A percentile compares a stretch with the other conserved stretches of the same genome.
Evolutionary conservation across 2,329 filamentous ascomycete genomes (phyloP).

Genomic region (Penicillium brevicompactum): DNA sequence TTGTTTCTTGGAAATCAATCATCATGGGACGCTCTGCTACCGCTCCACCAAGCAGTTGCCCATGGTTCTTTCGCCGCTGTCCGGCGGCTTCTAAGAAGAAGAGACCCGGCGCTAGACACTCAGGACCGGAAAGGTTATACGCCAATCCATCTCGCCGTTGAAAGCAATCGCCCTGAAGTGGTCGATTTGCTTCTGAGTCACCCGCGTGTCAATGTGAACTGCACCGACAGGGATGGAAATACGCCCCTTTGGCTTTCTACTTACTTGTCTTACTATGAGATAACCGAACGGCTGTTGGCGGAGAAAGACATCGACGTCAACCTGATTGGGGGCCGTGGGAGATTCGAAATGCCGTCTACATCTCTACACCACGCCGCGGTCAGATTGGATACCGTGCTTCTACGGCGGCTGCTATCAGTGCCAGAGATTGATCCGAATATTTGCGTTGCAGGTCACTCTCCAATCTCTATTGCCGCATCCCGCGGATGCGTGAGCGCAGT

Average conservation of each 20-base stretch:
- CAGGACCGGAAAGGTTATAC: conserved; percentile 3
- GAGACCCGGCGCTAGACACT: not conserved
- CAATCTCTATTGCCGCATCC: too few relatives aligned
- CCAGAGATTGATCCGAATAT: too few relatives aligned
- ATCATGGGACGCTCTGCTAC: conserved; percentile 2
- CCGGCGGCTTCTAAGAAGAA: not conserved
- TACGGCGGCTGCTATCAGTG: too few relatives aligned
- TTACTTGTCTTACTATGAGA: conserved; percentile 1
- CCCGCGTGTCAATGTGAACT: not conserved
- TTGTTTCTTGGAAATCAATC: not conserved
- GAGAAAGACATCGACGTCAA: conserved; percentile 8
- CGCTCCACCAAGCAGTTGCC: conserved; percentile 1
- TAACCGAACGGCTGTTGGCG: conserved; percentile 2
- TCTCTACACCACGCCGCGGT: too few relatives aligned
- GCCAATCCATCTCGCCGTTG: not conserved
- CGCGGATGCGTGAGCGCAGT: too few relatives aligned
- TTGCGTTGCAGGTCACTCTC: too few relatives aligned
- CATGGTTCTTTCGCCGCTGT: conserved; percentile 3
- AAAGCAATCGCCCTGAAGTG: not conserved
- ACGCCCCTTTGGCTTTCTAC: conserved; percentile 10
- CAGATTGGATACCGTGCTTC: too few relatives aligned
- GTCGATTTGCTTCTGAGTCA: not conserved
- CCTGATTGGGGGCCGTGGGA: conserved; percentile 1
- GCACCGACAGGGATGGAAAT: conserved; percentile 3
- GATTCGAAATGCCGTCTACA: too few relatives aligned